These are phyloP conservation scores for Trichoderma guizhouense DNA, from an alignment of 2,329 filamentous ascomycete genomes.

Conservation along the genomic window DNA sequence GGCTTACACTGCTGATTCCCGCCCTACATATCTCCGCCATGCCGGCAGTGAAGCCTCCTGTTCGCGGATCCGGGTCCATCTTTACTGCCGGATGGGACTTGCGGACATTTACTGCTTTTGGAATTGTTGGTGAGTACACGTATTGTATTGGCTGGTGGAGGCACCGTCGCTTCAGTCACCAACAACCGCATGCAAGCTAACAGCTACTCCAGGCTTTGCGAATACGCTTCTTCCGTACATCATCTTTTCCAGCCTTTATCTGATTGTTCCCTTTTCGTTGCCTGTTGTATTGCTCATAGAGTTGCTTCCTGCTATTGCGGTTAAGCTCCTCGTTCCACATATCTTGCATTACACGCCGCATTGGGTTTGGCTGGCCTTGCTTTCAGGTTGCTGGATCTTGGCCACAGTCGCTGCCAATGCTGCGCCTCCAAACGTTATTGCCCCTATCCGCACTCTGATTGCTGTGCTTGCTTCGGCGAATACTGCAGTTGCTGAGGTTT, in stretches of 20 bases:
- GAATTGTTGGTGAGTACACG: background rate
- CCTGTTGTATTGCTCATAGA: constrained; percentile 2
- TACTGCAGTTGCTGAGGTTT: constrained; percentile 32
- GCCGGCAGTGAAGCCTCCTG: background rate
- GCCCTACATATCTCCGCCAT: background rate
- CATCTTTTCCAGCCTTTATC: constrained; percentile 10
- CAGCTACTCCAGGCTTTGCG: background rate
- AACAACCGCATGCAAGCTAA: background rate
- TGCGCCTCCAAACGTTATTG: constrained; percentile 32
- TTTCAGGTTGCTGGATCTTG: constrained; percentile 27
- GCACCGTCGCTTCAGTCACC: background rate
- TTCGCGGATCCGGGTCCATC: background rate
- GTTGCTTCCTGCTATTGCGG: constrained; percentile 28
- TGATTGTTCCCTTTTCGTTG: background rate
- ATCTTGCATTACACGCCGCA: constrained; percentile 29
- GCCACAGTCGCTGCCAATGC: background rate
- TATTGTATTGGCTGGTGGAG: background rate
- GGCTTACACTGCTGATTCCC: background rate
- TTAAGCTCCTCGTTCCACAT: constrained; percentile 31
- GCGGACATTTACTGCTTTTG: background rate
- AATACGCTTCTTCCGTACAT: background rate
- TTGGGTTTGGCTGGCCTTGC: constrained; percentile 28
- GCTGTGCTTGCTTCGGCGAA: constrained; percentile 29
- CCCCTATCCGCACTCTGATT: constrained; percentile 29
- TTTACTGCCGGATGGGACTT: background rate